Evolutionary conservation across 2,329 filamentous ascomycete species (phyloP), one percentile per base, ranked within the genome.

Genomic region (Ophiocordyceps robertsii): DNA sequence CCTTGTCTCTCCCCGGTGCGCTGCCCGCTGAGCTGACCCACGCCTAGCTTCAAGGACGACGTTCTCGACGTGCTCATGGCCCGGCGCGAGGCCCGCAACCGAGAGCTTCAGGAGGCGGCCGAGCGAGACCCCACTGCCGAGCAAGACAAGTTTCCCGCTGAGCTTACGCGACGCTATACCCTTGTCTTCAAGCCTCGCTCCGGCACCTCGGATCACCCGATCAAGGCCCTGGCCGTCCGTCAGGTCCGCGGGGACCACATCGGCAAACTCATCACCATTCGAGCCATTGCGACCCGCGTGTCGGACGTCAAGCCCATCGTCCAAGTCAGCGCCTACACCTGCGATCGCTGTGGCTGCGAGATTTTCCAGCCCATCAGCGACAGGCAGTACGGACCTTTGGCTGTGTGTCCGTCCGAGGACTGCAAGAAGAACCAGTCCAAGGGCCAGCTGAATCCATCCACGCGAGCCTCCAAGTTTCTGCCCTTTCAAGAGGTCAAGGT

Each of bases 401-500:
- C 82, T 1, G 77, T 87, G 57, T 98, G 92, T 60, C 82, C 88
- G 12, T 96, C 92, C 1, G 67, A 80, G n/a, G 87, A 94, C 53
- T 98, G 92, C 70, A 79, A 82, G 59, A 73, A 75, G 47, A 96
- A 95, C 63, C 88, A 95, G 61, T 78, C 86, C 52, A 95, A 92
- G 62, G 92, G 92, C 16, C 87, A 95, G 61, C 74, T 98, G 33
- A 90, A 94, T 60, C 78, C 93, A 32, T 95, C 90, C 1, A 93
- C 89, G n/a, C 77, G 92, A 53, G 92, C 90, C 0, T 95, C 89
- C 41, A 98, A 96, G 56, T 98, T 96, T 57, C 67, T 95, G 55
- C 88, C 92, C 4, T 98, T 98, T 69, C 92, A 98, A 63, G 92
- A 98, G 63, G 80, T 96, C 64, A 96, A 96, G 68, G 88, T 98